Base-by-base conservation (phyloP, 306 rosid species). In the Castanopsis chinensis region DNA sequence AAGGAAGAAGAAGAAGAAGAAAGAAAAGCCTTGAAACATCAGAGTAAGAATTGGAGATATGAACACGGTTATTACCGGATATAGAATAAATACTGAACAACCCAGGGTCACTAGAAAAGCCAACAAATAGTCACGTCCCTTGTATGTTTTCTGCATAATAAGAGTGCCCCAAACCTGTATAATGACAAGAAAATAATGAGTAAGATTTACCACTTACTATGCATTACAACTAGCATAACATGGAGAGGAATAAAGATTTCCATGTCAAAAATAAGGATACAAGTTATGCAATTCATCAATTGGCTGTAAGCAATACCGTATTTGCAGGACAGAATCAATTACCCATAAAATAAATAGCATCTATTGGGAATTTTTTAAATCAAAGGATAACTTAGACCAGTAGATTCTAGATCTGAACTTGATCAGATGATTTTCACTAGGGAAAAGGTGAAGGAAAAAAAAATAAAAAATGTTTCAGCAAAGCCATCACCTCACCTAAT, bases 71-170 rank as follows among this genome's bases (percentile, higher is more conserved):
- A 74, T 88, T 91, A 95, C 99, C 87, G 97, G 99, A 84, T 91
- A 93, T 51, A 95, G 76, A 83, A 95, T 92, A 79, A 95, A 95
- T 68, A 93, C 82, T 57, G 98, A 89, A 87, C 98, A 95, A 71
- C 98, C 99, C 76, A 93, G 76, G 63, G 98, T 95, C 75, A 95
- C 94, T 32, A 90, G 76, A 84, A 91, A 86, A 37, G 97, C 90
- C 78, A 90, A 80, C 74, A 91, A 77, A 85, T 91, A 95, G 84
- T 95, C 98, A 35, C 54, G 88, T 53, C 92, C 97, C 73, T 72
- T 82, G 59, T 93, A 95, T 87, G 71, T 95, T 87, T 93, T 93
- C 83, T 95, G 99, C 99, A 93, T 93, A 51, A 95, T 95, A 72
- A 93, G 76, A 33, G 96, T 84, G 45, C 99, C 96, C 98, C 99